These are phyloP conservation scores for Isabelozyma pseudorhagii DNA, from an alignment of 805 yeast species.

Conservation along the genomic window DNA sequence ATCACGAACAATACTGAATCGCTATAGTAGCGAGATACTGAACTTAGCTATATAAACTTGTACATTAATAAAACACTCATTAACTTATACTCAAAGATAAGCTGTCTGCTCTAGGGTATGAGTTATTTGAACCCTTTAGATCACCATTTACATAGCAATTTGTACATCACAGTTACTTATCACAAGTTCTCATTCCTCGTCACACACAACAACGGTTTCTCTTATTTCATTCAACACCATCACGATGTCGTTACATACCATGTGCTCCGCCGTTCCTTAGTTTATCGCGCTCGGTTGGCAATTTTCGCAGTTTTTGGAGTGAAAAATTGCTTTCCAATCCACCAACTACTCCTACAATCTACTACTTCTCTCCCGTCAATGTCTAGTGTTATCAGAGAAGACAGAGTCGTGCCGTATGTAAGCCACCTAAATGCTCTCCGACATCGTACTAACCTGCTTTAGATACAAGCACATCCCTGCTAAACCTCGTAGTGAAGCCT, in stretches of 20 bases:
- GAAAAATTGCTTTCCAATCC: not conserved
- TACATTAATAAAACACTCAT: too few relatives aligned
- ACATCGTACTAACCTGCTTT: conserved; percentile 6
- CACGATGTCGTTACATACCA: not conserved
- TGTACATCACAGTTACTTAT: too few relatives aligned
- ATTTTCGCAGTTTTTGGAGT: not conserved
- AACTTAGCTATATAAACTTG: too few relatives aligned
- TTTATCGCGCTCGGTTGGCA: not conserved
- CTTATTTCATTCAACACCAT: not conserved
- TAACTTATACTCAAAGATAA: too few relatives aligned
- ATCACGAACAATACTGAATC: too few relatives aligned
- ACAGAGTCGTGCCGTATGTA: conserved; percentile 32
- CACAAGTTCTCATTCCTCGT: not conserved
- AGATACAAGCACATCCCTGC: conserved; percentile 50
- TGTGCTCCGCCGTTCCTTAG: not conserved
- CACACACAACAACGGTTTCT: not conserved
- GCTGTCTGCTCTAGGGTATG: too few relatives aligned
- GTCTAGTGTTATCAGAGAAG: conserved; percentile 19
- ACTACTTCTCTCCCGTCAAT: not conserved
- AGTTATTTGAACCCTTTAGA: too few relatives aligned
- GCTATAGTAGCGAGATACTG: too few relatives aligned
- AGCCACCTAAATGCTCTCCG: not conserved
- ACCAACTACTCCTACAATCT: not conserved
- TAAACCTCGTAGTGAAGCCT: conserved; percentile 43
- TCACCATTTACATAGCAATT: too few relatives aligned